Conservation (phyloP, 352 stramenopile species). For the Phytophthora niederhauseri region DNA sequence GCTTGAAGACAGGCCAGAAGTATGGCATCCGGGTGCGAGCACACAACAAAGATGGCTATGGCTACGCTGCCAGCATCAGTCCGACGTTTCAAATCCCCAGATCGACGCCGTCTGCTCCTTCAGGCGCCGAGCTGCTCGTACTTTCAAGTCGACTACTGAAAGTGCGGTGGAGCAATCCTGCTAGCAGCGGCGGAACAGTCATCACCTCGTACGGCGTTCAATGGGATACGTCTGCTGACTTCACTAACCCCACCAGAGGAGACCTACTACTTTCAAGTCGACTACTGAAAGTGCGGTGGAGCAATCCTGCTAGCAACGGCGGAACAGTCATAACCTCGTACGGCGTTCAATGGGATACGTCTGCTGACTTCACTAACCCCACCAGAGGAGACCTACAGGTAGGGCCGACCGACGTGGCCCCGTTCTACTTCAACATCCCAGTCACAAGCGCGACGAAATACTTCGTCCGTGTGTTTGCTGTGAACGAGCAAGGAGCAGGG, state of each 20-base stretch:
- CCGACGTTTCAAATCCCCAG: constrained; percentile 65
- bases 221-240: constrained; percentile 79
- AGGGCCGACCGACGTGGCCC: constrained; percentile 37
- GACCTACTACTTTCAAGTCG: constrained; percentile 38
- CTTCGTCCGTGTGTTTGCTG: constrained; percentile 91
- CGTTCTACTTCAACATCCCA: constrained; percentile 94
- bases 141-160: constrained; percentile 83
- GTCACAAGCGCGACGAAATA: constrained; percentile 66
- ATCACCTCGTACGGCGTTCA: constrained; percentile 93
- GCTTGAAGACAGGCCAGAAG: constrained; percentile 58
- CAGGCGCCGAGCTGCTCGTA: constrained; percentile 52
- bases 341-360: constrained; percentile 92
- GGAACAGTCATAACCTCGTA: constrained; percentile 87
- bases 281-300: constrained; percentile 85
- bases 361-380: background rate
- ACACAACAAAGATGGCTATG: constrained; percentile 68
- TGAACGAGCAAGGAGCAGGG: constrained; percentile 92
- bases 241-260: background rate
- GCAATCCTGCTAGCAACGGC: constrained; percentile 61
- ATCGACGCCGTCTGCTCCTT: constrained; percentile 44
- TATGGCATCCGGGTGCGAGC: constrained; percentile 72
- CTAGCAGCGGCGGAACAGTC: constrained; percentile 62
- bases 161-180: constrained; percentile 74
- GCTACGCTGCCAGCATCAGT: constrained; percentile 50
- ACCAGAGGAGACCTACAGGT: constrained; percentile 19